Conservation (phyloP, 139 green algal genomes). For the Micromonas commoda region DNA sequence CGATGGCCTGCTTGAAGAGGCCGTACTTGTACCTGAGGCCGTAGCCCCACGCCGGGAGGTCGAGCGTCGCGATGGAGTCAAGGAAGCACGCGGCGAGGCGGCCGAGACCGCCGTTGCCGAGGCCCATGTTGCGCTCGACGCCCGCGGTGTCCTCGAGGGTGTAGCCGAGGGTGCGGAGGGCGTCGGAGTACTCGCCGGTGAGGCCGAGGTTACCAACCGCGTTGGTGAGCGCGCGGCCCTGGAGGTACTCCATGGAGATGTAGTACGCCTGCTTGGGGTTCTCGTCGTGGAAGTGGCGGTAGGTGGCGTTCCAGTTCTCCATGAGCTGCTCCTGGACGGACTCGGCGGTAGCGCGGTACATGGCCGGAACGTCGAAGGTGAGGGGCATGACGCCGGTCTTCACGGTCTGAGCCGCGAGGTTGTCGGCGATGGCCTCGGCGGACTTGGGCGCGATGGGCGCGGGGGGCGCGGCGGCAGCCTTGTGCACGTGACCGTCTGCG, state of each 20-base stretch:
- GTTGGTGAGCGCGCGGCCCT: conserved; percentile 85
- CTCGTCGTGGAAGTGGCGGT: conserved; percentile 41
- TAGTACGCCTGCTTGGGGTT: conserved; percentile 95
- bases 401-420: background rate
- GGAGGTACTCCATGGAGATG: conserved; percentile 89
- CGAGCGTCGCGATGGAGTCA: conserved; percentile 93
- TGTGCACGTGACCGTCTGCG: background rate
- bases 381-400: background rate
- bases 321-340: conserved; percentile 34
- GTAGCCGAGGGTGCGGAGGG: conserved; percentile 65
- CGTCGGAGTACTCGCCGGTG: conserved; percentile 67
- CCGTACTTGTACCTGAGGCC: conserved; percentile 98
- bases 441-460: background rate
- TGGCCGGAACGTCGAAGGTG: background rate
- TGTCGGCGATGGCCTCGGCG: background rate
- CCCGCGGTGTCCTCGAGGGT: conserved; percentile 48
- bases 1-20: conserved; percentile 87
- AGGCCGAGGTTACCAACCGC: conserved; percentile 91
- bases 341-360: conserved; percentile 20
- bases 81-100: conserved; percentile 97
- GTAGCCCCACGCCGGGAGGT: conserved; percentile 95
- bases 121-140: conserved; percentile 69
- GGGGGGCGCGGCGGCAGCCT: background rate
- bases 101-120: conserved; percentile 96
- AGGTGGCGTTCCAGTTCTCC: conserved; percentile 45